Evolutionary conservation across 768 basidiomycete genomes (phyloP).

Genomic region (Tricholoma bakamatsutake): DNA sequence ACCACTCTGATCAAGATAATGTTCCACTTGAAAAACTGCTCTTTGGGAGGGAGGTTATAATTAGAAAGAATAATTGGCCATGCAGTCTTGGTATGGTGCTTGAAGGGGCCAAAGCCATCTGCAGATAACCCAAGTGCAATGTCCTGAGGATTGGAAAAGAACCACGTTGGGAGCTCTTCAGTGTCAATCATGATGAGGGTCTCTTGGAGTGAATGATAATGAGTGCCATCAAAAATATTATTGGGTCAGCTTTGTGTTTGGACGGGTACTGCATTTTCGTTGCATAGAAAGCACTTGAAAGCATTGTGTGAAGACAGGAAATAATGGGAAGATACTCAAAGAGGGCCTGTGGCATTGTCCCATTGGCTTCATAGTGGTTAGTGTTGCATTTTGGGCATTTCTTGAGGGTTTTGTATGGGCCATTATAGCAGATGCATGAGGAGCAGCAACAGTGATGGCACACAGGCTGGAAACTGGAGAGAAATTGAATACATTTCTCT

Average conservation of each 20-base stretch:
- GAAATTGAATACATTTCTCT: background rate
- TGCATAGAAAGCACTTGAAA: slow-evolving; percentile 13
- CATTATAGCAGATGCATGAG: slow-evolving; percentile 22
- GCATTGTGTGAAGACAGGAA: slow-evolving; percentile 21
- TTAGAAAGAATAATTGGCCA: too few relatives aligned
- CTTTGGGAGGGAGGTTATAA: too few relatives aligned
- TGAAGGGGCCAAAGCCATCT: slow-evolving; percentile 29
- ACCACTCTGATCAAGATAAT: too few relatives aligned
- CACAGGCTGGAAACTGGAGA: slow-evolving; percentile 4
- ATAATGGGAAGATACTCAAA: slow-evolving; percentile 36
- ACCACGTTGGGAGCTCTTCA: slow-evolving; percentile 14
- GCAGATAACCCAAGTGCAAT: too few relatives aligned
- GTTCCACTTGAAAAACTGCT: too few relatives aligned
- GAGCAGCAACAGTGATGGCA: slow-evolving; percentile 36
- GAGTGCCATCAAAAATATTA: slow-evolving; percentile 28
- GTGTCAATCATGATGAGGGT: slow-evolving; percentile 22
- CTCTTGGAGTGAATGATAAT: slow-evolving; percentile 20
- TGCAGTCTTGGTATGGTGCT: too few relatives aligned
- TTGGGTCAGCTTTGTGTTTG: slow-evolving; percentile 6
- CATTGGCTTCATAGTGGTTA: background rate
- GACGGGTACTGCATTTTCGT: slow-evolving; percentile 23
- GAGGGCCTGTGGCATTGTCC: slow-evolving; percentile 16
- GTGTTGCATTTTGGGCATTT: slow-evolving; percentile 32
- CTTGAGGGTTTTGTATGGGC: slow-evolving; percentile 15
- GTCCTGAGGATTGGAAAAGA: slow-evolving; percentile 24